Percentiles rank a stretch among this genome's conserved stretches.
Evolutionary conservation across 2,329 filamentous ascomycete species (phyloP).

Genomic region (Aureobasidium leucospermi): DNA sequence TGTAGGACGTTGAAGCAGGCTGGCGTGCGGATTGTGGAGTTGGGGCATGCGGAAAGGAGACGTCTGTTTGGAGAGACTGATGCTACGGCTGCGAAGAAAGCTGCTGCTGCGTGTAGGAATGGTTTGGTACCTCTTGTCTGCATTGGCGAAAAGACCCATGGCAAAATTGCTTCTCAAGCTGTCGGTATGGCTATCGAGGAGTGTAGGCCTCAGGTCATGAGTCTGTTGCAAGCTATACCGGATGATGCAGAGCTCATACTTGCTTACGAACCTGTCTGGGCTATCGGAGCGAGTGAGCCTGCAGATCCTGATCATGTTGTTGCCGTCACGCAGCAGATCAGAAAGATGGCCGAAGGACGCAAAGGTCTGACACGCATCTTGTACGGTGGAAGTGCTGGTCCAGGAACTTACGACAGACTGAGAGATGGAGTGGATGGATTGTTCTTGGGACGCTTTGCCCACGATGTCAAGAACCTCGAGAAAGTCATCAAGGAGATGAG

Average conservation of each 20-base stretch:
- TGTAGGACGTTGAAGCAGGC: constrained; percentile 59
- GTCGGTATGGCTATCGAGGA: constrained; percentile 57
- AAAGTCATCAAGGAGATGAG: constrained; percentile 67
- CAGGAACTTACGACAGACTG: constrained; percentile 63
- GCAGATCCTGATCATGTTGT: constrained; percentile 67
- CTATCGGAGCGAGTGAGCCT: constrained; percentile 68
- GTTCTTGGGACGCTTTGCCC: constrained; percentile 74
- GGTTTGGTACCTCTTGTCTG: constrained; percentile 72
- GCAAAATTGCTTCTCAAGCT: constrained; percentile 37
- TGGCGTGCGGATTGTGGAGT: constrained; percentile 65
- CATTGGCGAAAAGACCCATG: constrained; percentile 61
- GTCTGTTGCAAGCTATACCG: constrained; percentile 55
- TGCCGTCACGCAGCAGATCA: constrained; percentile 58
- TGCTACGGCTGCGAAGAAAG: constrained; percentile 58
- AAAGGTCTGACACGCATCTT: constrained; percentile 59
- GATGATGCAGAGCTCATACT: constrained; percentile 62
- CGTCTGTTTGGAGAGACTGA: constrained; percentile 70
- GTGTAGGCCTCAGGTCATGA: constrained; percentile 57
- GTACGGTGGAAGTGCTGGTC: constrained; percentile 78
- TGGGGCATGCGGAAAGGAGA: constrained; percentile 74
- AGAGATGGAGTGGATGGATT: constrained; percentile 67
- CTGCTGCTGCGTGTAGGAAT: constrained; percentile 58
- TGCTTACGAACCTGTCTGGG: constrained; percentile 86
- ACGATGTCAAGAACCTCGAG: constrained; percentile 64
- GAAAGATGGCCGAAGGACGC: constrained; percentile 46